Base-by-base conservation (phyloP, 2,329 filamentous ascomycete genomes). In the Tympanopsis confertula region DNA sequence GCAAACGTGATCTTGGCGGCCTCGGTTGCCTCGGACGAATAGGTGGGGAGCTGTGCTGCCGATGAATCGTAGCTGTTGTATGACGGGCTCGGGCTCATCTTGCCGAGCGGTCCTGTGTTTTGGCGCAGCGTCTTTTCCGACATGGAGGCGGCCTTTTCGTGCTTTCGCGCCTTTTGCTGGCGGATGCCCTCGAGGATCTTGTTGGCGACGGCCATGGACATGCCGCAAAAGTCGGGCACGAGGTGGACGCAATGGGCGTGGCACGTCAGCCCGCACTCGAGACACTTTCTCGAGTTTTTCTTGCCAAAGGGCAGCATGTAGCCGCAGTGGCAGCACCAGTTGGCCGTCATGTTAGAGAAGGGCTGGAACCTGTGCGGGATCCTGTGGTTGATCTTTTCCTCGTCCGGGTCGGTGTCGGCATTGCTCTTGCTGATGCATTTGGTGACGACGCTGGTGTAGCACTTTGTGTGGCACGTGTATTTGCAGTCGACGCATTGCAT, bases 401-500 rank as follows among this genome's bases (percentile, higher is more conserved):
- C 91, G 61, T 98, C 91, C 17, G 91, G 89, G 57, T 98, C 91
- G 4, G 86, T 94, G 59, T 98, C 91, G 45, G 91, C 89, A 56
- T 98, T 98, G 44, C 89, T 95, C 60, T 98, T 96, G 65, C 89
- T 96, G 60, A 98, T 98, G 65, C 91, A 98, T 62, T 98, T 98
- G 45, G 91, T 98, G 50, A 98, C 91, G 35, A 98, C 91, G 58
- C 88, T 94, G 13, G 77, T 66, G 60, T 96, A 98, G 58, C 91
- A 98, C 63, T 96, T 95, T 51, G 86, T 89, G 61, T 98, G 91
- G 62, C 91, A 98, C 28, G 89, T 96, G 64, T 96, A 96, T 64
- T 96, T 96, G 82, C 91, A 98, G 63, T 98, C 91, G 46, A 93
- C 85, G 61, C 91, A 98, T 64, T 98, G 91, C 89, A 98, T 98